phyloP scores from a whole-genome alignment of 2,329 filamentous ascomycete species.

The Fusarium nelsonii region DNA sequence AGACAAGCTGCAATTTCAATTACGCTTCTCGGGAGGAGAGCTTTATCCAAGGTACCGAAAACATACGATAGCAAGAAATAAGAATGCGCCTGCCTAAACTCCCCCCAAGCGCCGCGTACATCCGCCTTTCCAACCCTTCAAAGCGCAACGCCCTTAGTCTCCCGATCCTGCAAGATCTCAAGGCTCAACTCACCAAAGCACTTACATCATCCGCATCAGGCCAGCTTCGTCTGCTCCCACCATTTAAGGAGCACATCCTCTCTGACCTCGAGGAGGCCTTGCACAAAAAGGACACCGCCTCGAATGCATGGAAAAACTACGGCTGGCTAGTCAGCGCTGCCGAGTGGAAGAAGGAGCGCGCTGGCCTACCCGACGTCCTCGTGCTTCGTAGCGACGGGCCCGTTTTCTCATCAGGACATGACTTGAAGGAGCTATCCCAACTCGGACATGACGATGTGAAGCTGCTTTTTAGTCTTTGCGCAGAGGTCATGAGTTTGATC shows the following conservation, averaged over 20 bases:
- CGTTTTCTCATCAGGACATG: slow-evolving; percentile 44
- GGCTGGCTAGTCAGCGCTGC: slow-evolving; percentile 40
- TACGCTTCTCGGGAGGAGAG: neutral
- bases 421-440: slow-evolving; percentile 38
- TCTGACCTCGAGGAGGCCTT: slow-evolving; percentile 15
- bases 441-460: slow-evolving; percentile 33
- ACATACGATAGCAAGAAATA: neutral
- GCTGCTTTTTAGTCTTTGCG: slow-evolving; percentile 36
- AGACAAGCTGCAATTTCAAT: neutral
- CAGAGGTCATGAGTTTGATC: slow-evolving; percentile 43
- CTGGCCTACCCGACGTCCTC: slow-evolving; percentile 36
- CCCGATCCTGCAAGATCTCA: slow-evolving; percentile 32
- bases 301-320: slow-evolving; percentile 29
- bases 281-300: neutral
- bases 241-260: slow-evolving; percentile 21
- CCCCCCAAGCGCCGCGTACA: slow-evolving; percentile 32
- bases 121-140: slow-evolving; percentile 37
- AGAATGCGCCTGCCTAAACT: slow-evolving; percentile 41
- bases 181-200: slow-evolving; percentile 34
- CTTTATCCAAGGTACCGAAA: neutral
- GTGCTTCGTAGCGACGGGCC: slow-evolving; percentile 44
- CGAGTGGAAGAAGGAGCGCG: slow-evolving; percentile 42
- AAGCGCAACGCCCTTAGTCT: slow-evolving; percentile 45
- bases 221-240: slow-evolving; percentile 30
- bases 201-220: slow-evolving; percentile 26